Conservation (phyloP, 257 asterid genomes). For the Solanum commersonii region DNA sequence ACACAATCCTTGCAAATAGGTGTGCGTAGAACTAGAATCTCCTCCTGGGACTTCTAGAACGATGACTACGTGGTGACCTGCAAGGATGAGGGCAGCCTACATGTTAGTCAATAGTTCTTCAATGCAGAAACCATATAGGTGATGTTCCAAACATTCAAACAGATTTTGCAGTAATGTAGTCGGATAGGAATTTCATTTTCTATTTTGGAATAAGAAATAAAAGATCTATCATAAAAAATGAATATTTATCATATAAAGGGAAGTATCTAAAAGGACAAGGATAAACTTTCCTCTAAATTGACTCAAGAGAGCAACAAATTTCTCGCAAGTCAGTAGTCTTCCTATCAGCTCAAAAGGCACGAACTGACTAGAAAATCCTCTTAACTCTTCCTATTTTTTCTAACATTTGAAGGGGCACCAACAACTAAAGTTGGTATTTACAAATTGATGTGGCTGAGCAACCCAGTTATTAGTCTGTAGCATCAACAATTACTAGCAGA, state of each 20-base stretch:
- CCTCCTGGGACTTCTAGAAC: slow-evolving; percentile 91
- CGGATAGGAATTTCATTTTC: neutral
- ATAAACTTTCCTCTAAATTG: neutral
- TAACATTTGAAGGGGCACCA: neutral
- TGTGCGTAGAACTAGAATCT: slow-evolving; percentile 31
- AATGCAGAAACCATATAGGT: neutral
- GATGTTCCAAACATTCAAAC: neutral
- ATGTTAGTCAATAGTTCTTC: neutral
- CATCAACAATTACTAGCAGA: neutral
- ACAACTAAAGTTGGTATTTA: neutral
- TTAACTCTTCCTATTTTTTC: neutral
- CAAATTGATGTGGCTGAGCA: neutral
- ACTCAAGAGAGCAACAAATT: neutral
- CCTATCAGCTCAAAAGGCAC: neutral
- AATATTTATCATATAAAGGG: neutral
- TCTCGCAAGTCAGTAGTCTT: neutral
- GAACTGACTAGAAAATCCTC: neutral
- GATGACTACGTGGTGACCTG: slow-evolving; percentile 85
- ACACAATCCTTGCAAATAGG: neutral
- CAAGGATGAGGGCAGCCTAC: slow-evolving; percentile 4
- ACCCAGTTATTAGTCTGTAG: neutral
- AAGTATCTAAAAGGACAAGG: neutral
- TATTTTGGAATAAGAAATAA: neutral
- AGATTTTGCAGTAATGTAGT: neutral
- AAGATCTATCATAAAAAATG: neutral